Percentiles rank a stretch among this genome's conserved stretches.
These are phyloP conservation scores for Fragilaria crotonensis DNA, from an alignment of 108 stramenopile species.

Conservation along the genomic window DNA sequence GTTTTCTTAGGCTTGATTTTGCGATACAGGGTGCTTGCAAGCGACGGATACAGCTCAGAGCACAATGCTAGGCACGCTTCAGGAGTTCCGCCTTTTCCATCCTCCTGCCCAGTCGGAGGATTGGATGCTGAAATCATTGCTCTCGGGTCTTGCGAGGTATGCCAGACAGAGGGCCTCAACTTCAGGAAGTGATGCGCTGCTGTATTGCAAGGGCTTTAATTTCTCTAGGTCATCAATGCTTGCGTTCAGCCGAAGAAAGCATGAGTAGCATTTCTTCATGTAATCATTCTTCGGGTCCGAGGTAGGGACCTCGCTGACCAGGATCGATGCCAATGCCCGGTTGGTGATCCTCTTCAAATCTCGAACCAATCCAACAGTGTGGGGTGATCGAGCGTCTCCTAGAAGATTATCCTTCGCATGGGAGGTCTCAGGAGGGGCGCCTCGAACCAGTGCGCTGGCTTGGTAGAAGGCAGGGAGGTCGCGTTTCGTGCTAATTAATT, in stretches of 20 bases:
- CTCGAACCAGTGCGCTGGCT: slow-evolving; percentile 48
- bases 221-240: slow-evolving; percentile 36
- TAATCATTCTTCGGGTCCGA: slow-evolving; percentile 26
- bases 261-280: slow-evolving; percentile 50
- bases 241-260: slow-evolving; percentile 64
- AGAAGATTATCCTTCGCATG: slow-evolving; percentile 49
- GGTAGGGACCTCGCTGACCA: slow-evolving; percentile 42
- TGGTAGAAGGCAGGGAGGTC: slow-evolving; percentile 69
- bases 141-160: slow-evolving; percentile 30
- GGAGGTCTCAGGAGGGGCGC: slow-evolving; percentile 29
- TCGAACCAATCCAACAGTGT: slow-evolving; percentile 33
- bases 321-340: slow-evolving; percentile 43
- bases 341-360: slow-evolving; percentile 51
- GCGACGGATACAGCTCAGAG: slow-evolving; percentile 28
- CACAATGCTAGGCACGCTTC: slow-evolving; percentile 24
- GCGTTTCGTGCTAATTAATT: slow-evolving; percentile 31
- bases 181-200: slow-evolving; percentile 27
- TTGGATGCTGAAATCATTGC: slow-evolving; percentile 20
- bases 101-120: slow-evolving; percentile 42
- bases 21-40: slow-evolving; percentile 14
- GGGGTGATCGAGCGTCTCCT: slow-evolving; percentile 12
- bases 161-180: slow-evolving; percentile 56
- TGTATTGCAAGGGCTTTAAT: slow-evolving; percentile 23
- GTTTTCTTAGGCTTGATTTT: slow-evolving; percentile 10
- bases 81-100: slow-evolving; percentile 19